A percentile compares a stretch with the other conserved stretches of the same genome.
These are phyloP conservation scores for Hermanozyma aechmeae DNA, from an alignment of 805 yeast genomes.

Conservation along the genomic window DNA sequence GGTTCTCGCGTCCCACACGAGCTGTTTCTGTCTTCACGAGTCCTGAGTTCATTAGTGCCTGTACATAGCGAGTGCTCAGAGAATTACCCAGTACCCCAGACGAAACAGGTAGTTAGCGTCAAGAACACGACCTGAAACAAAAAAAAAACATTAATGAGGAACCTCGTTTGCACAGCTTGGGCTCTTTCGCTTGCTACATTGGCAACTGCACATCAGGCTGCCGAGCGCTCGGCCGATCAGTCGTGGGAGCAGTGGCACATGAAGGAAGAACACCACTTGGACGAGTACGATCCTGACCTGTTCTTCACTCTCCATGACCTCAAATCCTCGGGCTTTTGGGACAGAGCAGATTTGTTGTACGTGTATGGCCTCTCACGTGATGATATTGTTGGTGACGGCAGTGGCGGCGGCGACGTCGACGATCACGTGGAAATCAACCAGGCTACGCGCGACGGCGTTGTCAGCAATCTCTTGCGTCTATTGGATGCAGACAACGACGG, in stretches of 20 bases:
- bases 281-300: slow-evolving; percentile 59
- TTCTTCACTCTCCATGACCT: slow-evolving; percentile 80
- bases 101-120: too few species aligned
- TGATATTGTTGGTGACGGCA: slow-evolving; percentile 75
- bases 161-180: too few species aligned
- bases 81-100: too few species aligned
- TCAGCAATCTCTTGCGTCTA: slow-evolving; percentile 42
- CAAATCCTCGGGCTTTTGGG: slow-evolving; percentile 47
- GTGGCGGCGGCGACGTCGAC: slow-evolving; percentile 79
- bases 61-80: too few species aligned
- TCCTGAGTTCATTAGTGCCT: too few species aligned
- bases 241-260: slow-evolving; percentile 87
- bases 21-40: slow-evolving; percentile 2
- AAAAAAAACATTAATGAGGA: too few species aligned
- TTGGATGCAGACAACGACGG: slow-evolving; percentile 65
- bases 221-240: too few species aligned
- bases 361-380: slow-evolving; percentile 73
- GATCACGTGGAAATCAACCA: slow-evolving; percentile 41
- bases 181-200: too few species aligned
- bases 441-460: slow-evolving; percentile 46
- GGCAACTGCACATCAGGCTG: too few species aligned
- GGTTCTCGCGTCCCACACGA: slow-evolving; percentile 51
- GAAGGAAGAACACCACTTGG: slow-evolving; percentile 79
- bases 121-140: too few species aligned
- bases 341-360: slow-evolving; percentile 56